Conservation (phyloP, 371 early-diverging fungal genomes). For the Lichtheimia ornata region DNA sequence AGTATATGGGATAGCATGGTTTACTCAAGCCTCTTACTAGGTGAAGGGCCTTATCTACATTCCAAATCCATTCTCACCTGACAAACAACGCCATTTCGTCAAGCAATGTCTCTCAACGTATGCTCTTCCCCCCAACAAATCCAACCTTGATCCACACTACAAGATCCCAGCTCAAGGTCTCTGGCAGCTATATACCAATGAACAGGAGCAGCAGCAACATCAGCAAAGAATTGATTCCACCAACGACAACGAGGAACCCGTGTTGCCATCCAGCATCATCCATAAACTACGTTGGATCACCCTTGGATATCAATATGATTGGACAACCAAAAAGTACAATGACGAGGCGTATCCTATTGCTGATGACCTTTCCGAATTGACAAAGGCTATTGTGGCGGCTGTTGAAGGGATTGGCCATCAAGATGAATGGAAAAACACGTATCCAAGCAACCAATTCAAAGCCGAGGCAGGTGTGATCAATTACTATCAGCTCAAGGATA, state of each 20-base stretch:
- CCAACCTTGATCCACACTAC: conserved; percentile 86
- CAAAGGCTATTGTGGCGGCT: conserved; percentile 54
- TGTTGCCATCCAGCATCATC: conserved; percentile 55
- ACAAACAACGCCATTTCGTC: conserved; percentile 66
- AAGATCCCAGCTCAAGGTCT: conserved; percentile 65
- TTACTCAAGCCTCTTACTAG: neutral
- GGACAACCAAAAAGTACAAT: conserved; percentile 80
- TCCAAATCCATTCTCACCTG: conserved; percentile 69
- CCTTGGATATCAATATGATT: conserved; percentile 91
- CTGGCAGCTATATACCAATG: conserved; percentile 62
- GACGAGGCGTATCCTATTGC: conserved; percentile 60
- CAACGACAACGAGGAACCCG: neutral
- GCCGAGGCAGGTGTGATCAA: conserved; percentile 96
- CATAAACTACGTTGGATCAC: conserved; percentile 85
- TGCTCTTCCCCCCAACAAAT: conserved; percentile 72
- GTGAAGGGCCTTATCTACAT: conserved; percentile 71
- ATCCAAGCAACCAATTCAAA: conserved; percentile 52
- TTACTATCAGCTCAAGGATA: conserved; percentile 85
- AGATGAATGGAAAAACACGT: conserved; percentile 37
- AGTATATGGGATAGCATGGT: neutral
- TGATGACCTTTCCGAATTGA: conserved; percentile 41
- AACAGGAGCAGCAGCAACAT: conserved; percentile 18
- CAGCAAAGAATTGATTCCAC: neutral
- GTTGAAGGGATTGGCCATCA: conserved; percentile 47
- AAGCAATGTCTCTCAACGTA: conserved; percentile 67